Conservation (phyloP, 2,329 filamentous ascomycete genomes). For the Emydomyces testavorans region DNA sequence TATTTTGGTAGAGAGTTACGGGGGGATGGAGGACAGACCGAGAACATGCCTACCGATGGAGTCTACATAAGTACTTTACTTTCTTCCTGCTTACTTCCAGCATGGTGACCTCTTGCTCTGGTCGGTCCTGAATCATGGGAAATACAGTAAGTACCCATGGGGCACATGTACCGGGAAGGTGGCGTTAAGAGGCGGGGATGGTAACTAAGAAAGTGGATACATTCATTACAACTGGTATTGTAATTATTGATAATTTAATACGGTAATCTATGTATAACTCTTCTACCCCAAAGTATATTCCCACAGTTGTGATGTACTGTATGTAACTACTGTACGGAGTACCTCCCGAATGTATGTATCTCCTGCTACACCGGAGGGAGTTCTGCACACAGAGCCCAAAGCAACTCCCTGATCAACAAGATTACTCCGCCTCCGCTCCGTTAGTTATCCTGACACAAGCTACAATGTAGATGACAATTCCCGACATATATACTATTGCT, state of each 20-base stretch:
- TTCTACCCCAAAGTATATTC: background rate
- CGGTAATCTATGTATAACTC: background rate
- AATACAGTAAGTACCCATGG: background rate
- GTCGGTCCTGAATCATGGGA: background rate
- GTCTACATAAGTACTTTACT: background rate
- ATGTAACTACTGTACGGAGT: no score
- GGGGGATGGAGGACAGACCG: background rate
- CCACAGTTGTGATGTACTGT: no score
- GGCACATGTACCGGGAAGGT: conserved; percentile 3
- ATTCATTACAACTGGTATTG: conserved; percentile 2
- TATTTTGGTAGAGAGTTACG: background rate
- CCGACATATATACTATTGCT: background rate
- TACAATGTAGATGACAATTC: background rate
- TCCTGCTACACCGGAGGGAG: no score
- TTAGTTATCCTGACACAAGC: background rate
- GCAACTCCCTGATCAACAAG: no score
- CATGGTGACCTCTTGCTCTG: background rate
- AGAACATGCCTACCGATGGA: conserved; percentile 3
- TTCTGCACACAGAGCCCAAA: no score
- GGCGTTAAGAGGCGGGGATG: conserved; percentile 7
- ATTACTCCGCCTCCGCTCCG: background rate
- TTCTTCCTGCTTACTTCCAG: no score
- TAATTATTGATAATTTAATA: background rate
- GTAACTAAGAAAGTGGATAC: conserved; percentile 5
- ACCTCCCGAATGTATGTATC: no score